Evolutionary conservation across 345 rosid genomes (phyloP).

Genomic region (Euphorbia pulcherrima): DNA sequence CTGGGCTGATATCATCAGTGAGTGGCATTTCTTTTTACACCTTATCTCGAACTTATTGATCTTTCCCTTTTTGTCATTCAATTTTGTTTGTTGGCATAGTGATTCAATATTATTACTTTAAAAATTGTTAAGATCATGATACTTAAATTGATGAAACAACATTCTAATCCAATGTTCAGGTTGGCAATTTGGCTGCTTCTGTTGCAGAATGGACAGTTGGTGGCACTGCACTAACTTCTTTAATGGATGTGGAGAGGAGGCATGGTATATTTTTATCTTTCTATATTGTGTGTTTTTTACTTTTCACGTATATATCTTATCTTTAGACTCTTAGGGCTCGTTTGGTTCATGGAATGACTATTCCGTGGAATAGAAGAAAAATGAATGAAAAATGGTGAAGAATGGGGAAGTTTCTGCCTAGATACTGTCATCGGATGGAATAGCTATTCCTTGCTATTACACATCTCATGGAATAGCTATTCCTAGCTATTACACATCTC

Average conservation of each 20-base stretch:
- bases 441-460: too few relatives aligned
- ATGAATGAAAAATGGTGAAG: too few relatives aligned
- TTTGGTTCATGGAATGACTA: too few relatives aligned
- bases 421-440: too few relatives aligned
- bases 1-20: conserved; percentile 89
- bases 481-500: too few relatives aligned
- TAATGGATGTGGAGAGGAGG: conserved; percentile 99
- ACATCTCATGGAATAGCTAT: too few relatives aligned
- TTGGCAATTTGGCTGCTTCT: conserved; percentile 84
- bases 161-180: conserved; percentile 40
- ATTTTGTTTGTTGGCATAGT: not conserved
- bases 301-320: not conserved
- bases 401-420: too few relatives aligned
- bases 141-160: not conserved
- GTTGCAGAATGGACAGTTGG: conserved; percentile 86
- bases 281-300: not conserved
- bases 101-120: not conserved
- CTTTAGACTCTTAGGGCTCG: too few relatives aligned
- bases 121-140: not conserved
- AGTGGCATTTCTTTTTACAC: conserved; percentile 4
- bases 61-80: too few relatives aligned
- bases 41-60: not conserved
- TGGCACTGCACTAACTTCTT: conserved; percentile 84
- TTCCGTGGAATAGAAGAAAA: too few relatives aligned
- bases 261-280: conserved; percentile 48